Evolutionary conservation across 164 flowering plant genomes (phyloP).

Genomic region (Aristolochia contorta): DNA sequence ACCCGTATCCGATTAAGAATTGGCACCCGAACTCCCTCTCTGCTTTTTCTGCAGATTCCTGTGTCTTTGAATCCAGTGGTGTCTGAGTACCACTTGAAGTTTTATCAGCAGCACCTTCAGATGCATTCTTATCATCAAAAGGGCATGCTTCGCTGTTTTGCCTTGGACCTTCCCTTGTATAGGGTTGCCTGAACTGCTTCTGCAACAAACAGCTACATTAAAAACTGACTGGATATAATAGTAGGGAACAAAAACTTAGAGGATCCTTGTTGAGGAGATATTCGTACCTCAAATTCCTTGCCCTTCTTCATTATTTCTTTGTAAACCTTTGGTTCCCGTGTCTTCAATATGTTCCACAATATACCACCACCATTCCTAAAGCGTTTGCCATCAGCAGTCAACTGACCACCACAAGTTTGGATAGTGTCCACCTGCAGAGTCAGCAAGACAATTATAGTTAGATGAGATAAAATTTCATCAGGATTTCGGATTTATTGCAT

Average conservation of each 20-base stretch:
- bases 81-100: conserved; percentile 14
- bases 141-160: conserved; percentile 12
- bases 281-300: conserved; percentile 79
- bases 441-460: neutral
- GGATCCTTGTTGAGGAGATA: neutral
- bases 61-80: conserved; percentile 11
- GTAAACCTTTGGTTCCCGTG: conserved; percentile 71
- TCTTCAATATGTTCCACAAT: conserved; percentile 80
- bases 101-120: conserved; percentile 10
- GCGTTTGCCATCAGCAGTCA: conserved; percentile 76
- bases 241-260: neutral
- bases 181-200: conserved; percentile 64
- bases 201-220: conserved; percentile 21
- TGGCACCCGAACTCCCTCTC: conserved; percentile 22
- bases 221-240: neutral
- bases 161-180: conserved; percentile 13
- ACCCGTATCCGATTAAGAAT: conserved; percentile 58
- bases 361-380: conserved; percentile 73
- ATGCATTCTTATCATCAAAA: conserved; percentile 4
- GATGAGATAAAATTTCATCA: neutral
- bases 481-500: neutral
- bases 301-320: conserved; percentile 80
- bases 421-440: conserved; percentile 73
- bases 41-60: conserved; percentile 12
- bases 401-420: conserved; percentile 93